Base-by-base conservation (phyloP, 75 land plant genomes). In the Sequoia sempervirens region DNA sequence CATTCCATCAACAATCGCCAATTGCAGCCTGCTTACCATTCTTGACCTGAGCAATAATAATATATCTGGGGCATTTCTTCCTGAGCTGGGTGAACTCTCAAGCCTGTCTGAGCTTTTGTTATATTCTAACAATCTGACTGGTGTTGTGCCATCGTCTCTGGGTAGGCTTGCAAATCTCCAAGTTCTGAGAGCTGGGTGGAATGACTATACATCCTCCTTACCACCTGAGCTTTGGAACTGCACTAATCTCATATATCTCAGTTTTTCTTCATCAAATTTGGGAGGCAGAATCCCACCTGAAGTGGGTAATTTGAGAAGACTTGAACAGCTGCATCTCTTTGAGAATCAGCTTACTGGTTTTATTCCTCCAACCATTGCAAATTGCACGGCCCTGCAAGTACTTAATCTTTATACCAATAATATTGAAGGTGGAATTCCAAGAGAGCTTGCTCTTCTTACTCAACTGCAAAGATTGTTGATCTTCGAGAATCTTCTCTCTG, bases 301-400 rank as follows among this genome's bases (percentile, higher is more conserved):
- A 52, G 37, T 91, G 18, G 93, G 91, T 17, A 68, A 84, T 32
- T n/a, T 93, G 20, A 58, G 81, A 3, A 50, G 45, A 3, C 89
- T 93, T 14, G 70, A 81, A 15, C 74, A 76, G 4, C 79, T 93
- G 36, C 84, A 92, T 30, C 83, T 94, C 34, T 88, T 37, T 58
- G 40, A 46, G 14, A 94, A 94, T 74, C n/a, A 80, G 7, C 85
- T 96, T 23, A 84, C 84, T 17, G 98, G 98, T 13, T 8, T 14
- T 12, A 90, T 94, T 20, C 93, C 94, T 41, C 84, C 88, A 64
- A 82, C 84, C 40, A 43, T 94, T 41, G 97, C 94, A 53, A 74
- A 74, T 20, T 74, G 41, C 41, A 74, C 20, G 8, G 20, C 37
- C 36, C 75, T 72, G 13, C 38, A 72, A 72, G 37, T 4, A 8